Evolutionary conservation across 2,329 filamentous ascomycete genomes (phyloP).

Genomic region (Scedosporium dehoogii): DNA sequence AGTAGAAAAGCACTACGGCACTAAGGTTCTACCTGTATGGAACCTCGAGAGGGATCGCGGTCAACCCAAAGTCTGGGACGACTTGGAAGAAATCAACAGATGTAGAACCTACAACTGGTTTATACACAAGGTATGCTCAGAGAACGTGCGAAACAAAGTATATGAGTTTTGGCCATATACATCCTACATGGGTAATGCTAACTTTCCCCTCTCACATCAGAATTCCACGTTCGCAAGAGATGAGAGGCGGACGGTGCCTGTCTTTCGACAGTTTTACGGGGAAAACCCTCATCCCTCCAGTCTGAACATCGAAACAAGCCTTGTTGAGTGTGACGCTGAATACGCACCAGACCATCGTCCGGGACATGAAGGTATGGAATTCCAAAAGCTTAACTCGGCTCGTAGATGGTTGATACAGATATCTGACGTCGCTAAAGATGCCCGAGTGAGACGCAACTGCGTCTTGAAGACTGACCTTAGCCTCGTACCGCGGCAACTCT

Average conservation of each 20-base stretch:
- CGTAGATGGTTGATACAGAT: too few relatives aligned
- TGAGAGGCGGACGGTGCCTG: too few relatives aligned
- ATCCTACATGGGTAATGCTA: background rate
- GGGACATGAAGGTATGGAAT: too few relatives aligned
- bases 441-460: background rate
- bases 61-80: background rate
- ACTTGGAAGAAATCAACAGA: background rate
- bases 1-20: background rate
- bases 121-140: background rate
- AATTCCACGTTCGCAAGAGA: too few relatives aligned
- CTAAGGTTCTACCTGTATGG: background rate
- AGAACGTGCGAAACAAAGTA: background rate
- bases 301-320: too few relatives aligned
- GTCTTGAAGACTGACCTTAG: background rate
- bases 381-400: too few relatives aligned
- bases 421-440: too few relatives aligned
- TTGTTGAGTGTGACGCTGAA: too few relatives aligned
- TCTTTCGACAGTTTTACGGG: too few relatives aligned
- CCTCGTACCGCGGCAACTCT: background rate
- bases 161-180: background rate
- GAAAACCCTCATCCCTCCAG: too few relatives aligned
- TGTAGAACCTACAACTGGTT: background rate
- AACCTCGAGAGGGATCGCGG: background rate
- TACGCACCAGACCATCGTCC: too few relatives aligned
- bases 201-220: background rate